A percentile compares a stretch with the other conserved stretches of the same genome.
Evolutionary conservation across 257 asterid genomes (phyloP).

Genomic region (Solanum clarkiae): DNA sequence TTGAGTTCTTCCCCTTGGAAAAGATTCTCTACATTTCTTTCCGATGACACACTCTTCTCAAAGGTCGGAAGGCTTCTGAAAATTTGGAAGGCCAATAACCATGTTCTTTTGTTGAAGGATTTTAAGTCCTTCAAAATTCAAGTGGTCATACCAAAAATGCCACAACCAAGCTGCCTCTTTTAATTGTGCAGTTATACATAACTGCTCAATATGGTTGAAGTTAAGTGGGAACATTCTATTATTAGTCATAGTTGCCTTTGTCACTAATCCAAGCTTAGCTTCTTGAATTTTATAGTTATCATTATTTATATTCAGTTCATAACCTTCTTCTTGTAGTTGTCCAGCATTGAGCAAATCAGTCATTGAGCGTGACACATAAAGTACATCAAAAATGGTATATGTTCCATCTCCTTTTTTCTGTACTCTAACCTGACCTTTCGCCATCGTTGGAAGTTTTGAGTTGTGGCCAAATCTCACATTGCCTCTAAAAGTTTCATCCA

Average conservation of each 20-base stretch:
- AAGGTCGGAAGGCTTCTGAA: neutral
- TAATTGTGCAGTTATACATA: too few relatives aligned
- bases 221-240: too few relatives aligned
- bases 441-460: neutral
- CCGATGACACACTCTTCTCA: neutral
- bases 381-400: neutral
- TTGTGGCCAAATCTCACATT: neutral
- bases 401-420: neutral
- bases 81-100: neutral
- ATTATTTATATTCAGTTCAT: neutral
- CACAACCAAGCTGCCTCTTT: too few relatives aligned
- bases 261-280: neutral
- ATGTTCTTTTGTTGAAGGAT: neutral
- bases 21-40: neutral
- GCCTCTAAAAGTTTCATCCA: neutral
- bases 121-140: neutral
- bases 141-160: neutral
- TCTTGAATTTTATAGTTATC: neutral
- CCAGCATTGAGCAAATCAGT: neutral
- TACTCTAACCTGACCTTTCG: neutral
- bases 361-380: neutral
- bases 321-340: neutral
- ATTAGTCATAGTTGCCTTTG: too few relatives aligned
- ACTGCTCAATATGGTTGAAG: too few relatives aligned
- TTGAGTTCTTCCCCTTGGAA: neutral